Conservation (phyloP, 169 alveolate species). For the Amoebophrya sp. region DNA sequence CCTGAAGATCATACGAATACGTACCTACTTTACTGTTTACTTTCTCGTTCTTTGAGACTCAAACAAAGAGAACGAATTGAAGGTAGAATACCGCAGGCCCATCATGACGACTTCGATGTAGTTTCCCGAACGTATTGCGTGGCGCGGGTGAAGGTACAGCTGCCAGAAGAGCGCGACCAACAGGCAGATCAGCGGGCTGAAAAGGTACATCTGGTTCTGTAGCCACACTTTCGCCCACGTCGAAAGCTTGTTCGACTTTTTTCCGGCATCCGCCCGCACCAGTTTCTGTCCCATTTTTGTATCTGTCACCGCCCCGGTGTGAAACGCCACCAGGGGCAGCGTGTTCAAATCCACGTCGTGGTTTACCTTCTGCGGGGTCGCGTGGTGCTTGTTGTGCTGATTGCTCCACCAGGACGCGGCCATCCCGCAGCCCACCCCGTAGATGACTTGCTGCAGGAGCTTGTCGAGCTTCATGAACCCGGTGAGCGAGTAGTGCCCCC, state of each 20-base stretch:
- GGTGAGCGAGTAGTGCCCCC: slow-evolving; percentile 18
- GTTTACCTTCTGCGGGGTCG: slow-evolving; percentile 16
- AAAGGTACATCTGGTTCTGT: not conserved
- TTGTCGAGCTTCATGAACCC: not conserved
- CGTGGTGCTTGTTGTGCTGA: slow-evolving; percentile 21
- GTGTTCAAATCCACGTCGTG: slow-evolving; percentile 17
- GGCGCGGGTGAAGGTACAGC: slow-evolving; percentile 20
- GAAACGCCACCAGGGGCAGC: slow-evolving; percentile 17
- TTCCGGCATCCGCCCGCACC: not conserved
- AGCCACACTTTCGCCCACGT: not conserved
- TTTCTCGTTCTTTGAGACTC: too few species aligned
- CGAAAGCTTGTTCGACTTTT: too few species aligned
- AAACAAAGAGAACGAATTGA: not conserved
- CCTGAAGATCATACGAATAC: too few species aligned
- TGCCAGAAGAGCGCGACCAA: slow-evolving; percentile 19
- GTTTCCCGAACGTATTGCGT: not conserved
- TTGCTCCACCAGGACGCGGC: slow-evolving; percentile 11
- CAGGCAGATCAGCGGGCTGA: slow-evolving; percentile 1
- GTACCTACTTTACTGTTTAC: too few species aligned
- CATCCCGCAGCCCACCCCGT: slow-evolving; percentile 11
- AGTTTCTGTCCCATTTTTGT: not conserved
- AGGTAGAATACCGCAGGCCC: not conserved
- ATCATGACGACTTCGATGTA: not conserved
- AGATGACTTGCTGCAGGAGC: not conserved
- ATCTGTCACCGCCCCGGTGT: slow-evolving; percentile 2